Percentiles rank a stretch among this genome's conserved stretches.
Conservation (phyloP, 768 basidiomycete species). For the Hygrophoropsis aurantiaca region DNA sequence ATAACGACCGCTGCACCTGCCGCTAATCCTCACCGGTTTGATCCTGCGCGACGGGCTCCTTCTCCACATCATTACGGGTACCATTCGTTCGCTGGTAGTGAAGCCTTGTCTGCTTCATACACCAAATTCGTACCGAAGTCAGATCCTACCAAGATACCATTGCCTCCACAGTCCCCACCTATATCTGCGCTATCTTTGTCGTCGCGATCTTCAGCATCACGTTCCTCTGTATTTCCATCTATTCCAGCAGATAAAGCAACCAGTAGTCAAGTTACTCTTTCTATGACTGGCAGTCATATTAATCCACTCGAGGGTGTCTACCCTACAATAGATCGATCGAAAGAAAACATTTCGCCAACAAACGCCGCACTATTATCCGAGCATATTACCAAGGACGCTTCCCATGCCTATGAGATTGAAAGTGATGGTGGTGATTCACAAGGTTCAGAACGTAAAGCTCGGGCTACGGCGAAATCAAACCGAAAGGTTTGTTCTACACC, state of each 20-base stretch:
- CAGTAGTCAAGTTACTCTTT: conserved; percentile 35
- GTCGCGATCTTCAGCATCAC: conserved; percentile 70
- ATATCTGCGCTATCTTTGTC: conserved; percentile 72
- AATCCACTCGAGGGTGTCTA: conserved; percentile 31
- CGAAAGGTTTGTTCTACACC: conserved; percentile 59
- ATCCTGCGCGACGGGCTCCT: conserved; percentile 34
- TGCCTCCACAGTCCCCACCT: conserved; percentile 71
- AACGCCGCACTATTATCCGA: no score
- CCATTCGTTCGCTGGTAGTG: conserved; percentile 22
- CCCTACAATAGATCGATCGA: conserved; percentile 11
- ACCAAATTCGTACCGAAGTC: conserved; percentile 35
- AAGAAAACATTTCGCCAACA: no score
- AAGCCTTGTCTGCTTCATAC: conserved; percentile 16
- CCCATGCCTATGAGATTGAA: conserved; percentile 25
- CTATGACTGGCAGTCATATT: conserved; percentile 45
- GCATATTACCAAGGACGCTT: not conserved
- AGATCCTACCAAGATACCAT: conserved; percentile 57
- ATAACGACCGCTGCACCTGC: conserved; percentile 56
- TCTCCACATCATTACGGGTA: conserved; percentile 34
- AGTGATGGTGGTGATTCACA: conserved; percentile 30
- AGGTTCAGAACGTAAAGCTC: conserved; percentile 52
- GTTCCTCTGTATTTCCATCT: conserved; percentile 49
- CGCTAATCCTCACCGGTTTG: conserved; percentile 59
- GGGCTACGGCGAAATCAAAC: conserved; percentile 79
- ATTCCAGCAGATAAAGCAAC: conserved; percentile 36